Evolutionary conservation across 1,284 basidiomycete genomes (phyloP).

Genomic region (Papiliotrema nemorosa): DNA sequence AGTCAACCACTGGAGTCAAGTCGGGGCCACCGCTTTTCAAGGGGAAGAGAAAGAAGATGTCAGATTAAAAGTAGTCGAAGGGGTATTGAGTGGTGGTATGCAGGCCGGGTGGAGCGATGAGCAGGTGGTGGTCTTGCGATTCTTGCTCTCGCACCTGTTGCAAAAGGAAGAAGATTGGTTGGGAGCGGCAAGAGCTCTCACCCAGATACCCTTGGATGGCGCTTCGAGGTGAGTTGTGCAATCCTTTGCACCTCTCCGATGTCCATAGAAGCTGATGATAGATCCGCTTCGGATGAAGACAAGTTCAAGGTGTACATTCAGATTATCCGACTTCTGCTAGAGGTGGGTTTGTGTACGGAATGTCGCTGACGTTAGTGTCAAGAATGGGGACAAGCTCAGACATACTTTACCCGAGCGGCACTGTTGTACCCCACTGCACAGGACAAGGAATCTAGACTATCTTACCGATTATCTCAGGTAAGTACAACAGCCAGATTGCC

Average conservation of each 20-base stretch:
- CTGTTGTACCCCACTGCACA: constrained; percentile 73
- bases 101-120: constrained; percentile 75
- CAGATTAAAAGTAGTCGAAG: constrained; percentile 37
- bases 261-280: constrained; percentile 34
- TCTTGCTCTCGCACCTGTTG: constrained; percentile 82
- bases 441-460: constrained; percentile 71
- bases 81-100: constrained; percentile 52
- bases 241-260: background rate
- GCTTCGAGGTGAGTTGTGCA: constrained; percentile 64
- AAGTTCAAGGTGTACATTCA: constrained; percentile 88
- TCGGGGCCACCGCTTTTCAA: constrained; percentile 26
- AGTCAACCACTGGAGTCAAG: constrained; percentile 18
- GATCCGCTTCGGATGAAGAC: constrained; percentile 72
- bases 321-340: constrained; percentile 89
- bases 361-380: constrained; percentile 27
- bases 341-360: constrained; percentile 57
- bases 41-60: constrained; percentile 26
- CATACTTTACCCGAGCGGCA: constrained; percentile 94
- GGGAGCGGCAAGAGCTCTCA: constrained; percentile 83
- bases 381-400: constrained; percentile 75
- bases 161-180: constrained; percentile 89
- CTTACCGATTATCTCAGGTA: constrained; percentile 76
- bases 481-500: background rate
- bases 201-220: constrained; percentile 87
- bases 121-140: constrained; percentile 80